Conservation (phyloP, 169 alveolate genomes). For the Eimeria sp. region DNA sequence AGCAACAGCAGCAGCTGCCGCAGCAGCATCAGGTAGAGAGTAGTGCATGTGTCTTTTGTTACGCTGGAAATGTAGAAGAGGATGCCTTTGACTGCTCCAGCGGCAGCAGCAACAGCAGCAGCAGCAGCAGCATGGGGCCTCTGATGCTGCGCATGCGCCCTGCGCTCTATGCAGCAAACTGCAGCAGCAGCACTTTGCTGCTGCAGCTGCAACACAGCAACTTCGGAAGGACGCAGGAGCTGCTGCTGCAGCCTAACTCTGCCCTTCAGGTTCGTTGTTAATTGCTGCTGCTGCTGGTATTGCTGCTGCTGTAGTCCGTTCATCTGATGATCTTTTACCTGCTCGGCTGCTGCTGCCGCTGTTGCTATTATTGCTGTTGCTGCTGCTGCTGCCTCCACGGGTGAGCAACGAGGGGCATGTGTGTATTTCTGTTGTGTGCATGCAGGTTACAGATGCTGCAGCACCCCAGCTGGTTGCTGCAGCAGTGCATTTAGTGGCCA, state of each 20-base stretch:
- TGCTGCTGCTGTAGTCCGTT: background rate
- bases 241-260: conserved; percentile 28
- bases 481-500: conserved; percentile 18
- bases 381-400: background rate
- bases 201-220: conserved; percentile 41
- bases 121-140: conserved; percentile 12
- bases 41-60: background rate
- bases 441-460: conserved; percentile 16
- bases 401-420: background rate
- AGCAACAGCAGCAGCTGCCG: conserved; percentile 47
- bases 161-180: conserved; percentile 1
- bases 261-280: background rate
- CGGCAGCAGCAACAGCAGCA: conserved; percentile 69
- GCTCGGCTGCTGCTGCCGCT: background rate
- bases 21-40: conserved; percentile 15
- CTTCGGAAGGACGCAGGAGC: background rate
- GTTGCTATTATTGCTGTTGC: conserved; percentile 42
- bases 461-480: conserved; percentile 31
- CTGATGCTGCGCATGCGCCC: conserved; percentile 53
- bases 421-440: background rate
- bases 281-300: background rate
- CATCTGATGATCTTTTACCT: background rate
- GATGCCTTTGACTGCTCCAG: conserved; percentile 13
- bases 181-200: conserved; percentile 51
- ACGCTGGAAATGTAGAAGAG: background rate